phyloP scores from a whole-genome alignment of 2,329 filamentous ascomycete species.

The Onygenales sp. region DNA sequence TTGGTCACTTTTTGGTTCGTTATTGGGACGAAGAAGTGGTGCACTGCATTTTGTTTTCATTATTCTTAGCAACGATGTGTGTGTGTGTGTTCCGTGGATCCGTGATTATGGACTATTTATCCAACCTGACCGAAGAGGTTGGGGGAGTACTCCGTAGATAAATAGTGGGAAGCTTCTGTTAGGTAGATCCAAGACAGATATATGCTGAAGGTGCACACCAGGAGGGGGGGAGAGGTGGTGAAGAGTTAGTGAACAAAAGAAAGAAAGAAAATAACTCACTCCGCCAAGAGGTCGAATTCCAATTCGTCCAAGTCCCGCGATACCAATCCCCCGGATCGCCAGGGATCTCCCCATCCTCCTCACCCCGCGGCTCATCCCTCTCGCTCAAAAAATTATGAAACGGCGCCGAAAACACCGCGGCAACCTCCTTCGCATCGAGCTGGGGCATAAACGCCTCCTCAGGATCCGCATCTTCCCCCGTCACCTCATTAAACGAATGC shows the following conservation, averaged over 20 bases:
- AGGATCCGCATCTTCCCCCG: constrained; percentile 40
- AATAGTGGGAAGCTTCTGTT: too few species aligned
- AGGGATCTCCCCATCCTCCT: constrained; percentile 27
- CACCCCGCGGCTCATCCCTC: constrained; percentile 44
- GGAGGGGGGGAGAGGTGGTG: constrained; percentile 4
- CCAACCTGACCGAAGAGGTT: too few species aligned
- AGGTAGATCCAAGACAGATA: too few species aligned
- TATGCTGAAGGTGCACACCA: constrained; percentile 9
- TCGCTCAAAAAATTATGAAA: constrained; percentile 70
- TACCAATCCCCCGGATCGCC: constrained; percentile 64
- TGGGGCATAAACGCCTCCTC: constrained; percentile 67
- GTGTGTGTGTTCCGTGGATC: too few species aligned
- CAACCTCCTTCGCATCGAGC: constrained; percentile 82
- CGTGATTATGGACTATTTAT: too few species aligned
- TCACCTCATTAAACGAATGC: constrained; percentile 47
- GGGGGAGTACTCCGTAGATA: too few species aligned
- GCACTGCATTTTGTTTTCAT: constrained; percentile 43
- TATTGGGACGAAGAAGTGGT: constrained; percentile 86
- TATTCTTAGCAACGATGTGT: too few species aligned
- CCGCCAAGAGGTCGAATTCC: constrained; percentile 68
- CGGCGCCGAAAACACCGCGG: constrained; percentile 83
- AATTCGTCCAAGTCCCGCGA: constrained; percentile 69
- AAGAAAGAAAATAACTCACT: constrained; percentile 26
- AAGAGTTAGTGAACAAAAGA: constrained; percentile 8
- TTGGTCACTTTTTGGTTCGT: constrained; percentile 59